phyloP scores from a whole-genome alignment of 1,139 yeast species.

The Lodderomyces pseudojiufengensis region DNA sequence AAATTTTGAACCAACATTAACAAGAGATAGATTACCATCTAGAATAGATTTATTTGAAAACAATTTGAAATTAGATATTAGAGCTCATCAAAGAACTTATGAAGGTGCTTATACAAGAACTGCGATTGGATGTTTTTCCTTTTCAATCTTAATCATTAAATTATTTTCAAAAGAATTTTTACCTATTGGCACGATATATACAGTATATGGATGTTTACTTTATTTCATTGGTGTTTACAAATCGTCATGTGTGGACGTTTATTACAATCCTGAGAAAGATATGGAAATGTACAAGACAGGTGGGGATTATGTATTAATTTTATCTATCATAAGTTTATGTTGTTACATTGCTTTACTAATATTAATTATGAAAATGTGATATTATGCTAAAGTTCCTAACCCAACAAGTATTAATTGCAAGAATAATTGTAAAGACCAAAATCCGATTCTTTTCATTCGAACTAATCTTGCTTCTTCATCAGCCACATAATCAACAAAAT shows the following conservation, averaged over 20 bases:
- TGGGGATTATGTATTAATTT: slow-evolving; percentile 46
- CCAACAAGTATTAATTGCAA: slow-evolving; percentile 81
- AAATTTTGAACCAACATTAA: slow-evolving; percentile 7
- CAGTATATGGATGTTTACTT: slow-evolving; percentile 47
- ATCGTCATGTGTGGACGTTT: slow-evolving; percentile 43
- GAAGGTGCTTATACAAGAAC: slow-evolving; percentile 60
- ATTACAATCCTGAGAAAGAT: slow-evolving; percentile 40
- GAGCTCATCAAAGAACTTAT: slow-evolving; percentile 61
- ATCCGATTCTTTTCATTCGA: slow-evolving; percentile 79
- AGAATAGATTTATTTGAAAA: slow-evolving; percentile 33
- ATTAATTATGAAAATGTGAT: slow-evolving; percentile 35
- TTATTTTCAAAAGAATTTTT: slow-evolving; percentile 51
- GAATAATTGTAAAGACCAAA: slow-evolving; percentile 87
- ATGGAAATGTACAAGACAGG: slow-evolving; percentile 45
- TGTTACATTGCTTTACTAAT: slow-evolving; percentile 46
- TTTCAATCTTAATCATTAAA: slow-evolving; percentile 47
- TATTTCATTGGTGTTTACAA: slow-evolving; percentile 48
- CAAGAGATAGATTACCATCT: slow-evolving; percentile 27
- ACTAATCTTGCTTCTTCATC: slow-evolving; percentile 76
- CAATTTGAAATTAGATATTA: slow-evolving; percentile 44
- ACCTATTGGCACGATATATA: slow-evolving; percentile 51
- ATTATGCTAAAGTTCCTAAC: slow-evolving; percentile 48
- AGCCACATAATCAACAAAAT: slow-evolving; percentile 82
- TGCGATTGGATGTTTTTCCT: slow-evolving; percentile 46
- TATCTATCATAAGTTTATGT: slow-evolving; percentile 40